phyloP scores from a whole-genome alignment of 1,284 basidiomycete genomes.

The Megacollybia platyphylla region DNA sequence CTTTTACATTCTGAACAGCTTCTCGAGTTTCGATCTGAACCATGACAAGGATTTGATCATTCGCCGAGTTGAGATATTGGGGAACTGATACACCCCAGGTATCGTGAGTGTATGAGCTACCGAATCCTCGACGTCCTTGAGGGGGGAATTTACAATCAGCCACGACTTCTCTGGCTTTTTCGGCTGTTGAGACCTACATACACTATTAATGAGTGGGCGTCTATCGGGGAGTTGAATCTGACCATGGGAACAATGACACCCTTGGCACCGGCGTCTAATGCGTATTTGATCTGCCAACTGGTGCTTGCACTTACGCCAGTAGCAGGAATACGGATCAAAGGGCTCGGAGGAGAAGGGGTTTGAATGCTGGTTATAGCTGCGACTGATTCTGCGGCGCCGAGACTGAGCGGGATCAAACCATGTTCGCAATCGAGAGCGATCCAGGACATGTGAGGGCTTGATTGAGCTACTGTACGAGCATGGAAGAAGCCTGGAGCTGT shows the following conservation, averaged over 20 bases:
- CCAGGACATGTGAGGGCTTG: constrained; percentile 47
- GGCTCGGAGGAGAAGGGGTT: constrained; percentile 26
- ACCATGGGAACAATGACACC: constrained; percentile 21
- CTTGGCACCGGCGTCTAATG: constrained; percentile 47
- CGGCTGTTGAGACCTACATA: constrained; percentile 37
- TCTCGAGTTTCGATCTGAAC: constrained; percentile 58
- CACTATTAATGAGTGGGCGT: background rate
- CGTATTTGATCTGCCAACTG: constrained; percentile 58
- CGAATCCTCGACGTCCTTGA: constrained; percentile 43
- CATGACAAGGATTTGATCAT: constrained; percentile 45
- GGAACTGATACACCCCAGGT: constrained; percentile 35
- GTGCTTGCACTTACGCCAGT: constrained; percentile 41
- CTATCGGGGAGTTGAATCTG: background rate
- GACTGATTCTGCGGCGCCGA: constrained; percentile 40
- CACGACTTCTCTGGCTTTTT: constrained; percentile 44
- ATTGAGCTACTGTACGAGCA: constrained; percentile 40
- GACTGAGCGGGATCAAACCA: constrained; percentile 39
- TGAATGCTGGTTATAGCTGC: constrained; percentile 33
- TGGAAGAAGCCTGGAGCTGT: constrained; percentile 42
- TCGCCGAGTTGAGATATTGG: constrained; percentile 45
- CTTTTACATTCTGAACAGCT: constrained; percentile 44
- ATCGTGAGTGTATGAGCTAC: constrained; percentile 43
- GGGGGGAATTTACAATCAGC: constrained; percentile 46
- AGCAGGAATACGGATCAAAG: constrained; percentile 48
- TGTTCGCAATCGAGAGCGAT: constrained; percentile 56